Evolutionary conservation across 441 rosid genomes (phyloP).

Genomic region (Cnidoscolus chayamansa): DNA sequence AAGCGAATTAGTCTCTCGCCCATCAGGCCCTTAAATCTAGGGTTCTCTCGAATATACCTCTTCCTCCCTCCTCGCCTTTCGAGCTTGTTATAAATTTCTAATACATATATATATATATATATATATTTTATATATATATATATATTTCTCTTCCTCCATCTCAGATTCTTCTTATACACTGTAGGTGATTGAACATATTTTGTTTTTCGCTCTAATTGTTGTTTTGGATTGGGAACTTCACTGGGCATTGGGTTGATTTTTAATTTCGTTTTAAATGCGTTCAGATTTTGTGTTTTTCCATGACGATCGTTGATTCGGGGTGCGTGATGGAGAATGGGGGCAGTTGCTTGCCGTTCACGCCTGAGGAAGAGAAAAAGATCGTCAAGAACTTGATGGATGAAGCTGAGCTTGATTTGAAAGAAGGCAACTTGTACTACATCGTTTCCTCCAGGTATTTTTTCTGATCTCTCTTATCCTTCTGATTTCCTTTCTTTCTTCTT

Average conservation of each 20-base stretch:
- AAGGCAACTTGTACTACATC: conserved; percentile 72
- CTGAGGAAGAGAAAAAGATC: conserved; percentile 64
- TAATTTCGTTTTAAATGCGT: background rate
- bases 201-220: background rate
- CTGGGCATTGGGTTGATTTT: background rate
- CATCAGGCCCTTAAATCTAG: conserved; percentile 21
- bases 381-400: conserved; percentile 46
- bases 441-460: conserved; percentile 52
- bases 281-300: background rate
- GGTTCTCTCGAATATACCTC: conserved; percentile 16
- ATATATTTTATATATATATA: background rate
- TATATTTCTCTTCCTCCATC: background rate
- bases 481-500: background rate
- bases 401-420: conserved; percentile 56
- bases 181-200: background rate
- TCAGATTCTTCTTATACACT: background rate
- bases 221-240: background rate
- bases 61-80: background rate
- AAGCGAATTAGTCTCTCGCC: background rate
- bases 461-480: background rate
- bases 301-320: conserved; percentile 16
- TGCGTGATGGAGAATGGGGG: conserved; percentile 45
- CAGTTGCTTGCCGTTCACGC: conserved; percentile 53
- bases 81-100: too few relatives aligned
- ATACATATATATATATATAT: background rate